Percentiles rank a stretch among this genome's conserved stretches.
Evolutionary conservation across 768 basidiomycete genomes (phyloP).

Genomic region (Calocybe cyanea): DNA sequence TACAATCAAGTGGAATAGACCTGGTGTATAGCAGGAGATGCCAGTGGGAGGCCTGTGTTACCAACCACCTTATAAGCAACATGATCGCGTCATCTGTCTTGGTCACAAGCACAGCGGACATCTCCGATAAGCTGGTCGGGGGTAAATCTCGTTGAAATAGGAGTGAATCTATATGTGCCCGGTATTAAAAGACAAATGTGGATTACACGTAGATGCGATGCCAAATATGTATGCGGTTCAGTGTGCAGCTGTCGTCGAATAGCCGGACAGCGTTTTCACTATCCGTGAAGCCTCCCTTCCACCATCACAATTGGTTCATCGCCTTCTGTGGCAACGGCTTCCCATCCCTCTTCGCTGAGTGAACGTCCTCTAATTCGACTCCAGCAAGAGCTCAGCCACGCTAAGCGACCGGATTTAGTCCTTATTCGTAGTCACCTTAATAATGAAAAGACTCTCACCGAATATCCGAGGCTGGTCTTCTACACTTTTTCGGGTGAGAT

Average conservation of each 20-base stretch:
- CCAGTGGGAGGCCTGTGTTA: background rate
- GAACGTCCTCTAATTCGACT: conserved; percentile 50
- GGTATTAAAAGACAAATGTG: conserved; percentile 2
- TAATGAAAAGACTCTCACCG: conserved; percentile 30
- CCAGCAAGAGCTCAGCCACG: conserved; percentile 36
- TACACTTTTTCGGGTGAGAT: conserved; percentile 59
- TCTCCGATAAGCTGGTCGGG: background rate
- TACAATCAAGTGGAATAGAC: background rate
- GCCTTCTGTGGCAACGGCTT: conserved; percentile 69
- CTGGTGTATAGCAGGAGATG: background rate
- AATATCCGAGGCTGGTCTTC: conserved; percentile 35
- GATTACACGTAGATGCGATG: background rate
- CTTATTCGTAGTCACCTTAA: background rate
- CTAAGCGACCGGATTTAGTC: conserved; percentile 22
- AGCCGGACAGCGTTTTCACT: conserved; percentile 1
- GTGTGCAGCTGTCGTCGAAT: too few relatives aligned
- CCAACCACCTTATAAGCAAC: background rate
- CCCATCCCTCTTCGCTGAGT: conserved; percentile 62
- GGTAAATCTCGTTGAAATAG: background rate
- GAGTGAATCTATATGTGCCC: background rate
- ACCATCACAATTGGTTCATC: conserved; percentile 72
- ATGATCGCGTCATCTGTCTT: conserved; percentile 15
- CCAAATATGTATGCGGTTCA: too few relatives aligned
- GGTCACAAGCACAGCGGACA: conserved; percentile 1
- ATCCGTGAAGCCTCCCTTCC: conserved; percentile 27